Base-by-base conservation (phyloP, 83 land plant genomes). In the Diphasiastrum complanatum region DNA sequence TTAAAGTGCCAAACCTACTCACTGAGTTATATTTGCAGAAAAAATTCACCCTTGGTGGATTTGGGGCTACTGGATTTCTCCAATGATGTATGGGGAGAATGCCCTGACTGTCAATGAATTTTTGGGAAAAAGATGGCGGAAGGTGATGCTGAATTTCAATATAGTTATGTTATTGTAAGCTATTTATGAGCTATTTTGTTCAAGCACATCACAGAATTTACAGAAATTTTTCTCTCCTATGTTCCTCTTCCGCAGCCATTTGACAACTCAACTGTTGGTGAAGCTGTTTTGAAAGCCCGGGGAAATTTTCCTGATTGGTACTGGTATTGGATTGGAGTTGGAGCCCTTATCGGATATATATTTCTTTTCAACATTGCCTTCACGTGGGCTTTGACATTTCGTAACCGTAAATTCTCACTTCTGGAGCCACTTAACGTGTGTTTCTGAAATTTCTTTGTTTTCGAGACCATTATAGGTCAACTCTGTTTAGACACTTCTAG, bases 21-120 rank as follows among this genome's bases (percentile, higher is more conserved):
- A 28, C 29, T 26, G 16, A n/a, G n/a, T n/a, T n/a, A n/a, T n/a
- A n/a, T n/a, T n/a, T n/a, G n/a, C n/a, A n/a, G n/a, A n/a, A n/a
- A n/a, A n/a, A n/a, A n/a, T n/a, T n/a, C n/a, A n/a, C n/a, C 28
- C 46, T 31, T 68, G 71, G 71, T 68, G 71, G 71, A 68, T 60
- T 2, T 68, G 71, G 71, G 71, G 67, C 14, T 68, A 68, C 65
- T 68, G 71, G 71, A 61, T 60, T 22, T 68, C 71, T 25, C 71
- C 71, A 4, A 46, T 68, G 16, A 50, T 50, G 38, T 68, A 68
- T 25, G 71, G 70, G 25, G 50, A 68, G 53, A 68, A 60, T 45
- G 71, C 71, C 19, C 62, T 68, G 26, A 32, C 40, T 37, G 47
- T 68, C 25, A 68, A 68, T 29, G 71, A 68, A 55, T 38, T 68